Percentiles rank a stretch among this genome's conserved stretches.
These are phyloP conservation scores for Globisporangium rhizosaccharum DNA, from an alignment of 352 stramenopile species.

Conservation along the genomic window DNA sequence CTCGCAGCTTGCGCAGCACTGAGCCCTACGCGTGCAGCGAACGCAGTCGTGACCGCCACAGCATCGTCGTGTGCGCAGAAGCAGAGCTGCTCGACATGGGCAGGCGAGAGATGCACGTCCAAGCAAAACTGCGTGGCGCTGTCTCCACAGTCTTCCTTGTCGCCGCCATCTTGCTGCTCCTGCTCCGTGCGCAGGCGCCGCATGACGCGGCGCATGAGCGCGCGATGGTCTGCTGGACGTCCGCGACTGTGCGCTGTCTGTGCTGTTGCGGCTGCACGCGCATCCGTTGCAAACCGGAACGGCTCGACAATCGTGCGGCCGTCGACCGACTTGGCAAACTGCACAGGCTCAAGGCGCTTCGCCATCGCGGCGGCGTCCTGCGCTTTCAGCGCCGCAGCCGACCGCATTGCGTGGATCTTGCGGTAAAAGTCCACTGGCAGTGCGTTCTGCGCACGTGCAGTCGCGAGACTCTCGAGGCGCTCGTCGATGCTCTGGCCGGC, in stretches of 20 bases:
- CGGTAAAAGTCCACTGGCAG: conserved; percentile 46
- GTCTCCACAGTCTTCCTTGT: background rate
- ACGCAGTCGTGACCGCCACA: conserved; percentile 17
- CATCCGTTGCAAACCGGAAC: conserved; percentile 37
- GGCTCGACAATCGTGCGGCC: conserved; percentile 41
- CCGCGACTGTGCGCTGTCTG: background rate
- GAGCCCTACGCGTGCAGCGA: conserved; percentile 25
- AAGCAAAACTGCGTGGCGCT: conserved; percentile 20
- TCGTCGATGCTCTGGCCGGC: conserved; percentile 48
- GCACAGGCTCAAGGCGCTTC: conserved; percentile 21
- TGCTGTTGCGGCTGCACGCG: conserved; percentile 11
- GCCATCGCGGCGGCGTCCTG: conserved; percentile 25
- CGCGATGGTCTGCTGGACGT: no score
- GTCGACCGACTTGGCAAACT: conserved; percentile 29
- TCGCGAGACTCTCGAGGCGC: conserved; percentile 34
- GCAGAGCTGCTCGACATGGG: conserved; percentile 31
- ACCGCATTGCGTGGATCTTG: conserved; percentile 46
- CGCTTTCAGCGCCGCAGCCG: conserved; percentile 23
- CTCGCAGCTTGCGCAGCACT: conserved; percentile 20
- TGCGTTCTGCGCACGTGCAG: conserved; percentile 33
- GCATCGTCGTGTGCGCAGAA: conserved; percentile 30
- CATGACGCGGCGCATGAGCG: no score
- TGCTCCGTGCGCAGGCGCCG: no score
- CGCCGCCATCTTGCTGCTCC: background rate
- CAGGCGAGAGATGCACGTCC: conserved; percentile 36